Evolutionary conservation across 495 filamentous ascomycete genomes (phyloP), one percentile per base, ranked within the genome.

Genomic region (Tuber aestivum): DNA sequence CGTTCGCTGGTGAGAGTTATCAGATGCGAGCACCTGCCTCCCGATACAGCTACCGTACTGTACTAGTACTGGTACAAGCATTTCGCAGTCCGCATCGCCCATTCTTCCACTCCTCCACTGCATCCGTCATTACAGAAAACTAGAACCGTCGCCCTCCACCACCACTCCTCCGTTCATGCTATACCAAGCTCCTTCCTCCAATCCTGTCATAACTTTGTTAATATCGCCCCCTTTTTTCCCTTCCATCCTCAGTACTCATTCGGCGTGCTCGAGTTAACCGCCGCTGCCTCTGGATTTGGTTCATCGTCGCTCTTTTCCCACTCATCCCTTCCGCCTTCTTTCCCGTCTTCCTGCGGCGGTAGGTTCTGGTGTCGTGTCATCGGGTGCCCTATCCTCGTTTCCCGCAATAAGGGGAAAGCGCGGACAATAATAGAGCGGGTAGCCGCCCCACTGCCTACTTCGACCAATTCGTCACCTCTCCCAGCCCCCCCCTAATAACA

Each of bases 401-500:
- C 56, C 27, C 9, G 56, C 56, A 32, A 32, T 14, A 20, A 65
- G 56, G 18, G 27, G 56, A 65, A 65, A 65, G 32, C 56, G 12
- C 27, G 32, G 56, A 65, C 56, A 65, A 4, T 18, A 32, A 4
- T 20, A 48, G 45, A 65, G 56, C 56, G 56, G 56, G 56, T 35
- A 65, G 56, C 56, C 27, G 50, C n/a, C 50, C 50, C 50, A 32
- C 50, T 61, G 50, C 50, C n/a, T 27, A 1, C 8, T 61, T 61
- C 12, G 56, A 18, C 70, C 70, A 45, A 41, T 44, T 37, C 70
- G 32, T 44, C 70, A 71, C 27, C 70, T 41, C 70, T 44, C 38
- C 42, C 70, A 44, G 40, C 70, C 38, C 42, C 69, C 70, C 23
- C 38, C 4, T 32, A 42, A 71, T 44, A 71, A 71, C 70, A 44